Percentiles rank a stretch among this genome's conserved stretches.
Evolutionary conservation across 2,329 filamentous ascomycete species (phyloP).

Genomic region (Fusarium bulbicola): DNA sequence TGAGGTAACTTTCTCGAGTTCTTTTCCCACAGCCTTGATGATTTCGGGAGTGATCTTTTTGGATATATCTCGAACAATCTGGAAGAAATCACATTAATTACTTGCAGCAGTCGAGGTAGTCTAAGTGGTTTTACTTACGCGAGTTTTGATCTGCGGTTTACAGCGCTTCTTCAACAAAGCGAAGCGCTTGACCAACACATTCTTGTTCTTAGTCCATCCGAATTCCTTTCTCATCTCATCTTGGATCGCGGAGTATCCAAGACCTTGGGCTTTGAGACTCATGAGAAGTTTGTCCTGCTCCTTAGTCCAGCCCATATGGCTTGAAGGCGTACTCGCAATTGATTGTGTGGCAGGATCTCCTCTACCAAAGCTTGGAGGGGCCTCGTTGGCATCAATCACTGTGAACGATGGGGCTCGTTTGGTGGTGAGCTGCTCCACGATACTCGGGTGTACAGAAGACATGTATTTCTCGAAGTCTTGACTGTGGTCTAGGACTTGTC

Average conservation of each 20-base stretch:
- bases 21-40: background rate
- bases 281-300: background rate
- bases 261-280: background rate
- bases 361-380: background rate
- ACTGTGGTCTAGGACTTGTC: rapidly evolving
- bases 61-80: background rate
- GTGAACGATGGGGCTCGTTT: background rate
- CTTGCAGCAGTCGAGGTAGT: too few relatives aligned
- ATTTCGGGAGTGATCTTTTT: background rate
- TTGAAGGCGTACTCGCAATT: rapidly evolving
- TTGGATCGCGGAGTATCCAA: background rate
- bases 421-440: background rate
- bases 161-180: background rate
- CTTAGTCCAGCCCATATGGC: background rate
- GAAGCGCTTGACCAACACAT: background rate
- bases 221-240: background rate
- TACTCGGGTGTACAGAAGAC: background rate
- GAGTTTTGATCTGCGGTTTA: background rate
- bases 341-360: background rate
- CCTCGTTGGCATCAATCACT: background rate
- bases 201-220: background rate
- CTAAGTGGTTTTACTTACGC: background rate
- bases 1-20: background rate
- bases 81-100: background rate
- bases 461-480: background rate